A percentile compares a stretch with the other conserved stretches of the same genome.
Conservation (phyloP, 306 rosid genomes). For the Hippophae tibetana region DNA sequence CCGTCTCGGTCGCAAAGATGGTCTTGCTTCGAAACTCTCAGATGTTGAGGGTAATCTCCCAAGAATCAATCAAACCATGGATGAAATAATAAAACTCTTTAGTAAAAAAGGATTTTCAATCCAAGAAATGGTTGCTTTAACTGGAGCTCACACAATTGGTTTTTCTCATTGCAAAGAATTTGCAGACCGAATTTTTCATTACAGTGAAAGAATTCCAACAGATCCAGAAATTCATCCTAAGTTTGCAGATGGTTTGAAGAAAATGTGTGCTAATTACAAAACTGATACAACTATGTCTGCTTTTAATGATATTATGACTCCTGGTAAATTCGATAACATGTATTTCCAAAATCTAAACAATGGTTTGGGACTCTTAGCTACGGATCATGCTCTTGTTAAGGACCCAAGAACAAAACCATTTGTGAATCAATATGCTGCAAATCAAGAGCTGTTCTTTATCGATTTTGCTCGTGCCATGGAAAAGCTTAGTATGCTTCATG, state of each 20-base stretch:
- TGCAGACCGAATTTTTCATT: slow-evolving; percentile 26
- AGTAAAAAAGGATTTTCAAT: slow-evolving; percentile 27
- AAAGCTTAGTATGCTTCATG: slow-evolving; percentile 27
- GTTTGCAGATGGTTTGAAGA: slow-evolving; percentile 32
- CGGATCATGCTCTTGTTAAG: slow-evolving; percentile 29
- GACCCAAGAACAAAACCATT: slow-evolving; percentile 32
- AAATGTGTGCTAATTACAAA: slow-evolving; percentile 29
- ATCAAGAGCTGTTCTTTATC: slow-evolving; percentile 31
- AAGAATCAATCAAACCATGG: slow-evolving; percentile 17
- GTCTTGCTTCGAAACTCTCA: slow-evolving; percentile 24
- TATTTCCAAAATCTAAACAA: slow-evolving; percentile 35
- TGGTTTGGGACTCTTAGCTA: slow-evolving; percentile 31
- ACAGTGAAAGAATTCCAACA: slow-evolving; percentile 18
- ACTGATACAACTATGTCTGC: slow-evolving; percentile 31
- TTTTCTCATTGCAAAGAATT: slow-evolving; percentile 49
- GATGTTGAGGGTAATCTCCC: slow-evolving; percentile 29
- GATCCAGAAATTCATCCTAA: slow-evolving; percentile 42
- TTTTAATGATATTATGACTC: slow-evolving; percentile 42
- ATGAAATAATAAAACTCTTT: slow-evolving; percentile 25
- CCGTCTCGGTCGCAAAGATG: slow-evolving; percentile 35
- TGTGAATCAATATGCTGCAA: slow-evolving; percentile 29
- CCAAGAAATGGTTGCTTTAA: slow-evolving; percentile 40
- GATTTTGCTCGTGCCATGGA: slow-evolving; percentile 39
- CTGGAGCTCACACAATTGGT: slow-evolving; percentile 46
- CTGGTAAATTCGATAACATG: slow-evolving; percentile 42